Percentiles rank a stretch among this genome's conserved stretches.
phyloP scores from a whole-genome alignment of 1,284 basidiomycete species.

The Phylloporus sp. region DNA sequence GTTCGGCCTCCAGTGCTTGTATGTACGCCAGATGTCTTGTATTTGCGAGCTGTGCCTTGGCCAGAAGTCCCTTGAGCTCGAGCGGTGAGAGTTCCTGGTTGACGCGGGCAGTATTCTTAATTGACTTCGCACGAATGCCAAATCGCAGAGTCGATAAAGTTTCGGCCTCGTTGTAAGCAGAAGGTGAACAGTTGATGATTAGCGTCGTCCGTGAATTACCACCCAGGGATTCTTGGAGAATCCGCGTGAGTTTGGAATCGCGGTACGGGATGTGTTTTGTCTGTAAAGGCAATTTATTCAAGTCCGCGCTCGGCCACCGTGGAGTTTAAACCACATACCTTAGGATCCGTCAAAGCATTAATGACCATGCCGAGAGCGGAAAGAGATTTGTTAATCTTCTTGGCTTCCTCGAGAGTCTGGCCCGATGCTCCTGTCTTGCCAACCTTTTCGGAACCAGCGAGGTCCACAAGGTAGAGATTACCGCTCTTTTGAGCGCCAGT shows the following conservation, averaged over 20 bases:
- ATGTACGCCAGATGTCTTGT: conserved; percentile 88
- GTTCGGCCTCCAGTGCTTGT: conserved; percentile 88
- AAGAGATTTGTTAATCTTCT: conserved; percentile 99
- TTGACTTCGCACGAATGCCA: conserved; percentile 98
- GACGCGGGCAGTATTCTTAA: conserved; percentile 99
- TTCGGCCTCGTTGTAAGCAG: conserved; percentile 95
- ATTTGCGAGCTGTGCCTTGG: conserved; percentile 89
- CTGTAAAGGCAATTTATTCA: conserved; percentile 47
- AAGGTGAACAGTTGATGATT: conserved; percentile 99
- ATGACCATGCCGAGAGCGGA: conserved; percentile 99
- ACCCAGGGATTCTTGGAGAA: conserved; percentile 99
- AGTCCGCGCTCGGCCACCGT: conserved; percentile 3
- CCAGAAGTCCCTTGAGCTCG: conserved; percentile 92
- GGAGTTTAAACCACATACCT: conserved; percentile 55
- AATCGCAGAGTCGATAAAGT: conserved; percentile 98
- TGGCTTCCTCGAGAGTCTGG: conserved; percentile 98
- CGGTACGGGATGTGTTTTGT: conserved; percentile 98
- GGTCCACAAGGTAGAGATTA: conserved; percentile 96
- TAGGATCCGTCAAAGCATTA: conserved; percentile 96
- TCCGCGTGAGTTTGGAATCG: conserved; percentile 99
- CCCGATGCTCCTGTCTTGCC: conserved; percentile 99
- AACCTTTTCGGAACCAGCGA: conserved; percentile 99
- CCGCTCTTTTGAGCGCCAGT: conserved; percentile 96
- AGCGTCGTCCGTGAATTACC: conserved; percentile 99
- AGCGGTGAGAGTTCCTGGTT: conserved; percentile 97